Percentiles rank a stretch among this genome's conserved stretches.
Conservation (phyloP, 179 eudicot species). For the Sideroxylon spinosum region DNA sequence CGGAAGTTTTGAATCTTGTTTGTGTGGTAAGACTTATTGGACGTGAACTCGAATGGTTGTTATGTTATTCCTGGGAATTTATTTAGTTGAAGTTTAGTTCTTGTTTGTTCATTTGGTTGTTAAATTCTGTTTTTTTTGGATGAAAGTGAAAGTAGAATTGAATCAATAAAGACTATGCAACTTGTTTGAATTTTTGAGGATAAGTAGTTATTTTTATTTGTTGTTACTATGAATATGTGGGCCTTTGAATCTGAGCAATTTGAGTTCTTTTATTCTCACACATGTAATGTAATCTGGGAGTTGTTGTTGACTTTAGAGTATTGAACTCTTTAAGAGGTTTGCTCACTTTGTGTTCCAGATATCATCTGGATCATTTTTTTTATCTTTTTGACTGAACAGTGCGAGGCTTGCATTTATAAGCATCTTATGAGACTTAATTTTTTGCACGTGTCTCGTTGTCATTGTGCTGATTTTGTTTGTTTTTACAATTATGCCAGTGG, state of each 20-base stretch:
- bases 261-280: background rate
- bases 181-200: background rate
- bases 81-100: background rate
- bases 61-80: background rate
- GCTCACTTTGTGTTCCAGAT: background rate
- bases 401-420: background rate
- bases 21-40: background rate
- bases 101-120: background rate
- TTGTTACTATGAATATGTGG: background rate
- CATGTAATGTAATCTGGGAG: background rate
- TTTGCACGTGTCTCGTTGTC: background rate
- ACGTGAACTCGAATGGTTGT: background rate
- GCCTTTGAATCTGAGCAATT: background rate
- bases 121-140: background rate
- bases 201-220: background rate
- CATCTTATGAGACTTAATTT: background rate
- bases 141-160: background rate
- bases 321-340: background rate
- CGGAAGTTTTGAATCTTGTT: background rate
- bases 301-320: background rate
- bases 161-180: background rate
- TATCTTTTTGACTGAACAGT: background rate
- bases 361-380: background rate
- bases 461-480: slow-evolving; percentile 5
- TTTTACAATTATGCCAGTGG: slow-evolving; percentile 28